Evolutionary conservation across 805 yeast genomes (phyloP).

Genomic region (Henningerozyma blattae): DNA sequence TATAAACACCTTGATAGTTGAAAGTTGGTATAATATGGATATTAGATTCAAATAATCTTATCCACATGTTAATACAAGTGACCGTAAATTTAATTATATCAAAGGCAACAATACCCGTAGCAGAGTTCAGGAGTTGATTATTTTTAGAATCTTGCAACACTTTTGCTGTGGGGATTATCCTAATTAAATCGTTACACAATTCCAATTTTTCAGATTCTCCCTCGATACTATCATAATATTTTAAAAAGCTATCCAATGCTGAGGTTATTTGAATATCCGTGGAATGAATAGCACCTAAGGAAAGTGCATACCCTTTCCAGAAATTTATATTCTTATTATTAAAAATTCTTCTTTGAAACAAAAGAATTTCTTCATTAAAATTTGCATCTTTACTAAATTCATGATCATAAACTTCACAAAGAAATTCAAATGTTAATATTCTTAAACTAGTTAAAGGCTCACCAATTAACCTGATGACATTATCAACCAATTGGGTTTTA

Average conservation of each 20-base stretch:
- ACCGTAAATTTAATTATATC: constrained; percentile 10
- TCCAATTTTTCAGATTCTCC: constrained; percentile 4
- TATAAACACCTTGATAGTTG: constrained; percentile 15
- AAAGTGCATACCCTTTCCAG: constrained; percentile 43
- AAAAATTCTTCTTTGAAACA: constrained; percentile 4
- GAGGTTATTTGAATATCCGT: constrained; percentile 32
- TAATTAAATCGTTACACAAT: constrained; percentile 10
- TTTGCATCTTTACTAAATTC: not conserved
- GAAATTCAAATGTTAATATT: constrained; percentile 1
- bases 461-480: constrained; percentile 43
- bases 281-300: constrained; percentile 47
- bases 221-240: constrained; percentile 15
- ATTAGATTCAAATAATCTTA: constrained; percentile 15
- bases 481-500: constrained; percentile 8
- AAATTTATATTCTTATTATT: constrained; percentile 25
- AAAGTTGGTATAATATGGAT: constrained; percentile 6
- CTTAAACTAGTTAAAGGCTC: constrained; percentile 44
- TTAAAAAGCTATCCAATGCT: constrained; percentile 30
- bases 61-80: constrained; percentile 14
- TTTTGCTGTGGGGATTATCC: constrained; percentile 12
- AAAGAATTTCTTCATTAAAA: constrained; percentile 19
- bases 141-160: constrained; percentile 5
- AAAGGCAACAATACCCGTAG: constrained; percentile 5
- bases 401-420: constrained; percentile 14
- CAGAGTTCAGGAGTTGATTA: not conserved